Evolutionary conservation across 225 moss, liverwort and hornwort genomes (phyloP).

Genomic region (Rhytidiadelphus loreus): DNA sequence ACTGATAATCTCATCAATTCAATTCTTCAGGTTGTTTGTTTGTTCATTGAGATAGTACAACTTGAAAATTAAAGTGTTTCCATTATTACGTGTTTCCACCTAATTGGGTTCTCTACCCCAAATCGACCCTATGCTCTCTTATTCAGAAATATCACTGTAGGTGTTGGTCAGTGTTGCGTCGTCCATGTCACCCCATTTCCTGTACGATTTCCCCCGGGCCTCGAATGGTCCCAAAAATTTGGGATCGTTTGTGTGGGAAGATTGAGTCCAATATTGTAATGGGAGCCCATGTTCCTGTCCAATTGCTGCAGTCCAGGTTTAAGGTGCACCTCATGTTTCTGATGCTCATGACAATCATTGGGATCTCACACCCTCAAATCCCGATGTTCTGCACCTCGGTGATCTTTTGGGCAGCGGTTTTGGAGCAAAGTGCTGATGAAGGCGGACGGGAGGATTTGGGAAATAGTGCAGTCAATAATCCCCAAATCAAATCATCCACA

Average conservation of each 20-base stretch:
- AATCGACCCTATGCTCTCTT: background rate
- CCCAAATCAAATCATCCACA: background rate
- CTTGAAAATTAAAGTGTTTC: background rate
- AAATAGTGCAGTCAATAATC: background rate
- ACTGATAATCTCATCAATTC: background rate
- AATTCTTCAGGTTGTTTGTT: background rate
- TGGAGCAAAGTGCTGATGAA: too few species aligned
- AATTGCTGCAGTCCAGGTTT: background rate
- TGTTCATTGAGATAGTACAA: too few species aligned
- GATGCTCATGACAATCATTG: slow-evolving; percentile 27
- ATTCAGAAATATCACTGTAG: background rate
- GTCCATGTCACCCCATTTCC: background rate
- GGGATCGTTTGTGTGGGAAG: background rate
- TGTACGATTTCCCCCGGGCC: too few species aligned
- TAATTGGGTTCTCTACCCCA: too few species aligned
- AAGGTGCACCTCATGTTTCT: slow-evolving; percentile 4
- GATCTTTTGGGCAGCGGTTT: background rate
- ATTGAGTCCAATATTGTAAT: background rate
- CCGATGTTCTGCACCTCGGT: background rate
- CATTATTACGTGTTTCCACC: background rate
- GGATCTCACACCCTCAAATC: slow-evolving; percentile 5
- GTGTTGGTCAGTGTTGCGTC: rapidly evolving
- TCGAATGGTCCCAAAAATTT: background rate
- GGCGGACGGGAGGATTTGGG: background rate
- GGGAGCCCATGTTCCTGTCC: slow-evolving; percentile 5